Conservation (phyloP, 2,329 filamentous ascomycete genomes). For the Chaetothyriales sp. region DNA sequence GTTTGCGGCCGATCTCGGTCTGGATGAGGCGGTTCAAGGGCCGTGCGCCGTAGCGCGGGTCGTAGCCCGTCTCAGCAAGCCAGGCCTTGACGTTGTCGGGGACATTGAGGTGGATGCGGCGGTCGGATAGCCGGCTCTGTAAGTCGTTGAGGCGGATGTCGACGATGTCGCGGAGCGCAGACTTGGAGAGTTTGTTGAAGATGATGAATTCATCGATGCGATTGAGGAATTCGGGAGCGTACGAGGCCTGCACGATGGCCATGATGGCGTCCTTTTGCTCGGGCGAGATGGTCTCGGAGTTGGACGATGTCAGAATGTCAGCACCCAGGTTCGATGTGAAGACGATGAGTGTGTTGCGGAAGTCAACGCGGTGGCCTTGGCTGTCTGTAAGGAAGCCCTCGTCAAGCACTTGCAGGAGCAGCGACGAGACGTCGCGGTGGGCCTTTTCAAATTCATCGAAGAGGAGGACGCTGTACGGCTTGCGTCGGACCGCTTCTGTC, state of each 20-base stretch:
- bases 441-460: conserved; percentile 99
- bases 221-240: conserved; percentile 92
- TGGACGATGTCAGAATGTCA: conserved; percentile 58
- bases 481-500: conserved; percentile 85
- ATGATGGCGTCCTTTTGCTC: conserved; percentile 69
- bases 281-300: conserved; percentile 55
- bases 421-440: conserved; percentile 81
- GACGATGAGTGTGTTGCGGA: conserved; percentile 91
- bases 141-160: conserved; percentile 81
- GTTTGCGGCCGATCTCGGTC: conserved; percentile 73
- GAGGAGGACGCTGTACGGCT: conserved; percentile 85
- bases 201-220: conserved; percentile 93
- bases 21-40: conserved; percentile 83
- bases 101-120: conserved; percentile 65
- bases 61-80: conserved; percentile 81
- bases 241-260: conserved; percentile 61
- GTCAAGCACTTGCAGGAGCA: conserved; percentile 86
- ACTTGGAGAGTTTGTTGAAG: conserved; percentile 70
- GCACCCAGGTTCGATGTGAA: conserved; percentile 92
- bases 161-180: conserved; percentile 77
- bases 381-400: conserved; percentile 92
- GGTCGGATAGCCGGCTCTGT: conserved; percentile 68
- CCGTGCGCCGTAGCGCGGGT: conserved; percentile 78
- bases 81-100: conserved; percentile 62
- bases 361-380: conserved; percentile 93